A percentile compares a stretch with the other conserved stretches of the same genome.
Evolutionary conservation across 495 filamentous ascomycete species (phyloP).

Genomic region (Penicillium roqueforti): DNA sequence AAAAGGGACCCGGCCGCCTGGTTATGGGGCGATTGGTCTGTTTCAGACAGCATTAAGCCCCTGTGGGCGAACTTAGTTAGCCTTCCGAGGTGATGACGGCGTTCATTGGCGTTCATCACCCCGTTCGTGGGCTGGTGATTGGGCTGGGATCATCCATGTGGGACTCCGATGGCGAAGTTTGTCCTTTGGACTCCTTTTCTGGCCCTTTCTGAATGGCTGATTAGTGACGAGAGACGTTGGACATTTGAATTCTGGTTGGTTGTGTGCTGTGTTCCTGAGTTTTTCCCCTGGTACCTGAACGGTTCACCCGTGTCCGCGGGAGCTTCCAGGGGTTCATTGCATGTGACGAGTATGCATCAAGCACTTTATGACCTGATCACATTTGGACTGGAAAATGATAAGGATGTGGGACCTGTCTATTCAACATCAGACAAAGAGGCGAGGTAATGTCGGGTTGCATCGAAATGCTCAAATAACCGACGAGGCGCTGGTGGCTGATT

Average conservation of each 20-base stretch:
- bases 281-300: conserved; percentile 10
- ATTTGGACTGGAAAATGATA: background rate
- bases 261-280: background rate
- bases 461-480: background rate
- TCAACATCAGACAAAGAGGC: background rate
- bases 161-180: conserved; percentile 2
- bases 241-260: background rate
- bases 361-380: background rate
- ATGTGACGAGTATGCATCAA: background rate
- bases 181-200: background rate
- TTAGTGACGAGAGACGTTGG: background rate
- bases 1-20: background rate
- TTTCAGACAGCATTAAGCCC: conserved; percentile 4
- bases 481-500: conserved; percentile 3
- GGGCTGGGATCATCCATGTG: conserved; percentile 5
- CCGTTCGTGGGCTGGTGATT: conserved; percentile 1
- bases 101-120: background rate
- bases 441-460: conserved; percentile 3
- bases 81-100: background rate
- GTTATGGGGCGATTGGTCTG: conserved; percentile 3
- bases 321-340: background rate
- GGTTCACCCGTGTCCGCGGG: background rate
- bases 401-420: background rate
- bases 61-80: conserved; percentile 2
- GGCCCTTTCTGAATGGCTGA: conserved; percentile 1